phyloP scores from a whole-genome alignment of 192 early-diverging fungal species.

The Chytriomyces sp. region DNA sequence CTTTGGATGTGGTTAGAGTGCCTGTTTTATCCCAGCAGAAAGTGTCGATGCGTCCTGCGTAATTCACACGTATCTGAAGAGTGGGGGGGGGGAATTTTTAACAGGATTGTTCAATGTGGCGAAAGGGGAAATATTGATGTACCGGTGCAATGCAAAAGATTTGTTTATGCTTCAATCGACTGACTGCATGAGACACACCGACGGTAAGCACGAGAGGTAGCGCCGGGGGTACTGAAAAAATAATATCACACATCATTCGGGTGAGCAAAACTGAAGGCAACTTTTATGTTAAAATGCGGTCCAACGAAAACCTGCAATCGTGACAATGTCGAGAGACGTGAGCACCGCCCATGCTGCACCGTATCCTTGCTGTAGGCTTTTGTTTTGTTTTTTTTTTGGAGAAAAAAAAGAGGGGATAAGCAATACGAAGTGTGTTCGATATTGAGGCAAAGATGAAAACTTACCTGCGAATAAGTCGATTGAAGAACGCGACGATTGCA shows the following conservation, averaged over 20 bases:
- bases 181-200: slow-evolving; percentile 44
- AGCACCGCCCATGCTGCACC: slow-evolving; percentile 32
- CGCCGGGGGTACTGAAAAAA: slow-evolving; percentile 51
- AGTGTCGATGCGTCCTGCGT: slow-evolving; percentile 47
- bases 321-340: slow-evolving; percentile 52
- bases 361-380: slow-evolving; percentile 25
- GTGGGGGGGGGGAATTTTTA: background rate
- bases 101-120: background rate
- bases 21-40: slow-evolving; percentile 62
- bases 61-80: slow-evolving; percentile 44
- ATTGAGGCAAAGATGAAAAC: background rate
- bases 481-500: slow-evolving; percentile 49
- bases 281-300: background rate
- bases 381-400: background rate
- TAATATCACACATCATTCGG: no score
- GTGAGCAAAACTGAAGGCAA: background rate
- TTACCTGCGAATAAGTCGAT: slow-evolving; percentile 41
- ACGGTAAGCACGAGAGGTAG: slow-evolving; percentile 54
- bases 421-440: background rate
- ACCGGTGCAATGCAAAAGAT: slow-evolving; percentile 54
- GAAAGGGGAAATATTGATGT: background rate
- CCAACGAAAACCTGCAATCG: slow-evolving; percentile 44
- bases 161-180: slow-evolving; percentile 38
- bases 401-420: background rate
- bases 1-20: slow-evolving; percentile 27